Conservation (phyloP, 768 basidiomycete species). For the Mrakia blollopis region DNA sequence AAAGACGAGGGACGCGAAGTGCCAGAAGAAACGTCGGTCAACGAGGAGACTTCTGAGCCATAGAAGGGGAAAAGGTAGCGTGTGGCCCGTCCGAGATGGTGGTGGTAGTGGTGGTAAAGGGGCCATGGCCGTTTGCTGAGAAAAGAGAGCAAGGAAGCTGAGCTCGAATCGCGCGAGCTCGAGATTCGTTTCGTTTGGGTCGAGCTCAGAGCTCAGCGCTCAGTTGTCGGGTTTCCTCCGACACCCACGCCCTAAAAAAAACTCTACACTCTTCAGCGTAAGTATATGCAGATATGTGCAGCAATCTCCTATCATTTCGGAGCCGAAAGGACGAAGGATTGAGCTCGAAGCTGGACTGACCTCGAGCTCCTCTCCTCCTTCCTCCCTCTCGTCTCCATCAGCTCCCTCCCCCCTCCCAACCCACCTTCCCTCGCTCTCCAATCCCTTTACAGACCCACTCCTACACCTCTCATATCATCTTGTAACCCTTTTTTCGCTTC, state of each 20-base stretch:
- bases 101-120: background rate
- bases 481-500: background rate
- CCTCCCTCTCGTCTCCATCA: background rate
- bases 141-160: background rate
- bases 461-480: no score
- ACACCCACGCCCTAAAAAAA: no score
- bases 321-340: background rate
- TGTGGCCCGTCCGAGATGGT: no score
- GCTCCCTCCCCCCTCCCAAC: background rate
- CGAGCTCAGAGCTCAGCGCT: no score
- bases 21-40: constrained; percentile 20
- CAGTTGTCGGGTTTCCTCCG: no score
- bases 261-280: no score
- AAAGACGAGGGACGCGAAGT: constrained; percentile 58
- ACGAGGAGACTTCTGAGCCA: constrained; percentile 1
- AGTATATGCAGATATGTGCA: no score
- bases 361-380: background rate
- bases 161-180: no score
- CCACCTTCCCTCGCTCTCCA: background rate
- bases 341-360: background rate
- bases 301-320: no score
- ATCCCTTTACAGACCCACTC: background rate
- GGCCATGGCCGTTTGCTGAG: background rate
- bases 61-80: background rate
- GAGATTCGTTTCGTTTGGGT: no score